Evolutionary conservation across 257 asterid species (phyloP).

Genomic region (Fraxinus quadrangulata): DNA sequence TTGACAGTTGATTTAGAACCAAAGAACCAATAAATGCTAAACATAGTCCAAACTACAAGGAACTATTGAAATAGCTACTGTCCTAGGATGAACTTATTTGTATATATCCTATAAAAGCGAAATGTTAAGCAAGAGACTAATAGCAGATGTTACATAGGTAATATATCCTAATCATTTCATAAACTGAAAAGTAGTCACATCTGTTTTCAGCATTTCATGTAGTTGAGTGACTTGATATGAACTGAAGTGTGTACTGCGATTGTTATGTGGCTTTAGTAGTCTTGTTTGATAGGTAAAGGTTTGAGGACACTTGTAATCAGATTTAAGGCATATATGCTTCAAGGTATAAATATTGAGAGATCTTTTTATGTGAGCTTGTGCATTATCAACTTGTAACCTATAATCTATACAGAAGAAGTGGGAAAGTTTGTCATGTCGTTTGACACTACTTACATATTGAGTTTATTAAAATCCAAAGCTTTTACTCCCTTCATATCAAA

Average conservation of each 20-base stretch:
- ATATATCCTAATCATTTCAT: too few species aligned
- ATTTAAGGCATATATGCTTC: neutral
- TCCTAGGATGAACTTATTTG: neutral
- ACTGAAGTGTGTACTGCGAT: neutral
- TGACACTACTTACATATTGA: neutral
- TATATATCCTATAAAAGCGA: neutral
- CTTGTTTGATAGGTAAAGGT: neutral
- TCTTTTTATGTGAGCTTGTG: neutral
- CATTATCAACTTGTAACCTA: neutral
- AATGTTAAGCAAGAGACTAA: neutral
- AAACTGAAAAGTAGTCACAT: neutral
- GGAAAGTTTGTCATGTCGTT: neutral
- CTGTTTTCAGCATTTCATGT: neutral
- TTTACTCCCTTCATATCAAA: neutral
- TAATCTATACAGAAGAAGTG: neutral
- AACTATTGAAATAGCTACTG: neutral
- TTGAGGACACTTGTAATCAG: neutral
- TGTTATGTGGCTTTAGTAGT: neutral
- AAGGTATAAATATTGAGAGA: neutral
- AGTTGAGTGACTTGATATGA: neutral
- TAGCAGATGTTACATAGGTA: neutral
- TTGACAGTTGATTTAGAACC: neutral
- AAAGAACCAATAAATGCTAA: neutral
- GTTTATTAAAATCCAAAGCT: neutral
- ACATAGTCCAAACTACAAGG: neutral